Evolutionary conservation across 1,139 yeast genomes (phyloP).

Genomic region (Lodderomyces orthopsilosis): DNA sequence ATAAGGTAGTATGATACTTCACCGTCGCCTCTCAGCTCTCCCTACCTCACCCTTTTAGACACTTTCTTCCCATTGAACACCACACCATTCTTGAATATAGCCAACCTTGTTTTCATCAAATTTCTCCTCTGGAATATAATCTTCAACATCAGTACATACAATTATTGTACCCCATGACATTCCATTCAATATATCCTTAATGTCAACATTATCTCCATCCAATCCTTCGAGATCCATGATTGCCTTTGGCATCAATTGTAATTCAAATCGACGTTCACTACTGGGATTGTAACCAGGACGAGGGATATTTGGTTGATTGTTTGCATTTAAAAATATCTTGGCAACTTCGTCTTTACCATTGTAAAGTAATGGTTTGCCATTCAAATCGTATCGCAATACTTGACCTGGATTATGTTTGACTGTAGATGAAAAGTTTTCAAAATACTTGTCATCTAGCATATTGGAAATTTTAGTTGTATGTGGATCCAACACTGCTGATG

Average conservation of each 20-base stretch:
- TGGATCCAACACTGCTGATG: conserved; percentile 26
- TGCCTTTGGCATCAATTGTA: conserved; percentile 92
- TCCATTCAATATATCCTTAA: conserved; percentile 57
- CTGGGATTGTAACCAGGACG: conserved; percentile 61
- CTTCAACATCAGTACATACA: conserved; percentile 77
- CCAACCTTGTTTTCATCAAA: conserved; percentile 68
- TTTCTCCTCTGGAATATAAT: conserved; percentile 53
- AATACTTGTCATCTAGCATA: conserved; percentile 70
- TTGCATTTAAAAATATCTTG: conserved; percentile 31
- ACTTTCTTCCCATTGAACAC: conserved; percentile 91
- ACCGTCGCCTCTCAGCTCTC: too few relatives aligned
- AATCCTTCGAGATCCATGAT: conserved; percentile 72
- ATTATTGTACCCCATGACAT: conserved; percentile 98
- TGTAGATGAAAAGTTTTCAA: conserved; percentile 71
- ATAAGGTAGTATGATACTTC: too few relatives aligned
- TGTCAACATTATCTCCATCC: conserved; percentile 24
- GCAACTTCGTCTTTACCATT: conserved; percentile 59
- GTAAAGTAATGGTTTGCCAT: conserved; percentile 73
- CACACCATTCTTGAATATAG: conserved; percentile 87
- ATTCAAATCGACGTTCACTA: conserved; percentile 65
- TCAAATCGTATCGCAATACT: conserved; percentile 76
- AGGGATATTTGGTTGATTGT: conserved; percentile 37
- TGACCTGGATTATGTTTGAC: conserved; percentile 83
- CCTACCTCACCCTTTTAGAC: conserved; percentile 20
- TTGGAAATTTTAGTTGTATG: conserved; percentile 44